These are phyloP conservation scores for Phytophthora sansomeana DNA, from an alignment of 352 stramenopile species.

Conservation along the genomic window DNA sequence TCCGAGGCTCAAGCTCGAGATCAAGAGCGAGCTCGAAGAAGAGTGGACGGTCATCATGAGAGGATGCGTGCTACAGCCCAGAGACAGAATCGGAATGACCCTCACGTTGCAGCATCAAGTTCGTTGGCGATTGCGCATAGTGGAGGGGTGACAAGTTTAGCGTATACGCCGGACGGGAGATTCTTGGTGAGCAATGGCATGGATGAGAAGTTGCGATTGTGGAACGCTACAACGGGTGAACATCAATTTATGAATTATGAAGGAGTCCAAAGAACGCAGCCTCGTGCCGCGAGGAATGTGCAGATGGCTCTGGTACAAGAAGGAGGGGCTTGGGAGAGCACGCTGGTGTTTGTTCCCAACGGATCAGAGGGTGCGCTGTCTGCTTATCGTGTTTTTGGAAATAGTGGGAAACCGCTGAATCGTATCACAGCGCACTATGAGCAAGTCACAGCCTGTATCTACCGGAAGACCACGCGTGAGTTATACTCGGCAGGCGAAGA, in stretches of 20 bases:
- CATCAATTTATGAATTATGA: constrained; percentile 82
- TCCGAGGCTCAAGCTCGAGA: constrained; percentile 35
- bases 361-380: constrained; percentile 56
- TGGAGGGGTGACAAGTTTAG: constrained; percentile 62
- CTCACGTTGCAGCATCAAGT: constrained; percentile 57
- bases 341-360: constrained; percentile 72
- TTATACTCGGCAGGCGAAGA: constrained; percentile 69
- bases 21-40: constrained; percentile 21
- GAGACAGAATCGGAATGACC: constrained; percentile 51
- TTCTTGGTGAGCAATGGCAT: constrained; percentile 71
- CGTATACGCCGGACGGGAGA: constrained; percentile 69
- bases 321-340: constrained; percentile 50
- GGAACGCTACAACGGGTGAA: constrained; percentile 61
- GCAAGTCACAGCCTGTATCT: constrained; percentile 66
- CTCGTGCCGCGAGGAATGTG: constrained; percentile 47
- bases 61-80: constrained; percentile 13
- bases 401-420: constrained; percentile 42
- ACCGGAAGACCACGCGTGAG: constrained; percentile 59
- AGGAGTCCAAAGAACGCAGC: constrained; percentile 36
- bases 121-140: constrained; percentile 62
- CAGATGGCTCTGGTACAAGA: constrained; percentile 75
- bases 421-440: constrained; percentile 66
- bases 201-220: constrained; percentile 73
- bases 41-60: constrained; percentile 29
- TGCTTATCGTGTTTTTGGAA: constrained; percentile 61